These are phyloP conservation scores for Magnolia sinica DNA, from an alignment of 164 flowering plant genomes.

Conservation along the genomic window DNA sequence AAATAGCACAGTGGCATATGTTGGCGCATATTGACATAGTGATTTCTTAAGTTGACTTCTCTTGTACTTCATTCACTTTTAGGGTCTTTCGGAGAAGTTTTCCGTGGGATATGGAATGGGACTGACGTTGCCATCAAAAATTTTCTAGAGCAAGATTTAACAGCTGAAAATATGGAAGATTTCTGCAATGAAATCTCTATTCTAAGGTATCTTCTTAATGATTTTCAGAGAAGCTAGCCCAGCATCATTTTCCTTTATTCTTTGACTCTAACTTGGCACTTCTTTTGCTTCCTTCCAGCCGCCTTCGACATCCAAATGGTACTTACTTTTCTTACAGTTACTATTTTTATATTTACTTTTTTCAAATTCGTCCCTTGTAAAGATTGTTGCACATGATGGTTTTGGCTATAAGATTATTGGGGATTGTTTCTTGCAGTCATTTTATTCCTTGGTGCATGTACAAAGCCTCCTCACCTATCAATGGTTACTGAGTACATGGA, in stretches of 20 bases:
- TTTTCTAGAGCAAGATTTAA: constrained; percentile 93
- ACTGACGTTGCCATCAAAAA: constrained; percentile 96
- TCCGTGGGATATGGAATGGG: constrained; percentile 98
- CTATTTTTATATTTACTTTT: background rate
- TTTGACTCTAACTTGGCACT: constrained; percentile 21
- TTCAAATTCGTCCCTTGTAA: background rate
- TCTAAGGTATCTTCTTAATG: constrained; percentile 49
- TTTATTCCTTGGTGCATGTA: constrained; percentile 96
- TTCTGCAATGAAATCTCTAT: constrained; percentile 97
- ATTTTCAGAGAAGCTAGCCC: background rate
- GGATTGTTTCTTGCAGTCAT: constrained; percentile 57
- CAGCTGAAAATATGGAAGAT: constrained; percentile 94
- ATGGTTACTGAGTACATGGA: constrained; percentile 99
- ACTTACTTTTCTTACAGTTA: constrained; percentile 17
- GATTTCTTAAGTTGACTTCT: background rate
- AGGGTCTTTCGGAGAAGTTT: constrained; percentile 99
- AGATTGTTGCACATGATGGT: background rate
- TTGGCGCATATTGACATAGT: background rate
- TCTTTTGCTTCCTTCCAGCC: constrained; percentile 46
- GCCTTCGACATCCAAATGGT: constrained; percentile 98
- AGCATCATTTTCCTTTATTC: background rate
- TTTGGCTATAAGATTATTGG: background rate
- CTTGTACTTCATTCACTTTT: background rate
- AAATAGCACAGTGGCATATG: no score
- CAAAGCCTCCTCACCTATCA: constrained; percentile 84